Evolutionary conservation across 768 basidiomycete genomes (phyloP).

Genomic region (Nidularia pulvinata): DNA sequence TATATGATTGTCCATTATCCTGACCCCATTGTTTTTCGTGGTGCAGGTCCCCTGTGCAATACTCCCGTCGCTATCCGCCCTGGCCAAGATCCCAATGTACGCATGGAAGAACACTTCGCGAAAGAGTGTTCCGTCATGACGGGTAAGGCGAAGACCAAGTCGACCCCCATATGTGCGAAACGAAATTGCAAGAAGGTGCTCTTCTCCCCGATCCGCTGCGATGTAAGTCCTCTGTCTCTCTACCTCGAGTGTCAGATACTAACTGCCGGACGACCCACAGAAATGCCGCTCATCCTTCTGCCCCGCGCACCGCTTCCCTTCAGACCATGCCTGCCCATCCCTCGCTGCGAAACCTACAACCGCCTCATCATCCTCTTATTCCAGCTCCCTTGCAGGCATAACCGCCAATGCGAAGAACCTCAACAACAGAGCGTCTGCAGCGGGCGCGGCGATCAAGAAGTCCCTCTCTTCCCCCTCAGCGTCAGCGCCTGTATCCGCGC

Average conservation of each 20-base stretch:
- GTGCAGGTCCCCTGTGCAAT: constrained; percentile 76
- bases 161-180: constrained; percentile 58
- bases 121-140: constrained; percentile 70
- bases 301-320: constrained; percentile 76
- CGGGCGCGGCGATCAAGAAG: constrained; percentile 29
- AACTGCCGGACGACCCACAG: constrained; percentile 27
- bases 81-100: constrained; percentile 78
- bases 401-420: constrained; percentile 38
- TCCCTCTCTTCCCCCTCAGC: constrained; percentile 21
- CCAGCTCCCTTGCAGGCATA: constrained; percentile 20
- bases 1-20: neutral
- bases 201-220: constrained; percentile 73
- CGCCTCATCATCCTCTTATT: constrained; percentile 10
- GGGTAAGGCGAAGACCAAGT: constrained; percentile 45
- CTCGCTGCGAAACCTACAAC: constrained; percentile 7
- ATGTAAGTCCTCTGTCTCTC: constrained; percentile 45
- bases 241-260: constrained; percentile 1
- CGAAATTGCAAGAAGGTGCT: constrained; percentile 72
- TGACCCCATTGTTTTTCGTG: neutral
- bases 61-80: constrained; percentile 73
- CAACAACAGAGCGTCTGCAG: constrained; percentile 34
- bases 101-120: constrained; percentile 77
- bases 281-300: constrained; percentile 76
- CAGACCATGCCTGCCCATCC: constrained; percentile 60
- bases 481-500: constrained; percentile 11